These are phyloP conservation scores for Ceratocystis destructans DNA, from an alignment of 2,329 filamentous ascomycete species.

Conservation along the genomic window DNA sequence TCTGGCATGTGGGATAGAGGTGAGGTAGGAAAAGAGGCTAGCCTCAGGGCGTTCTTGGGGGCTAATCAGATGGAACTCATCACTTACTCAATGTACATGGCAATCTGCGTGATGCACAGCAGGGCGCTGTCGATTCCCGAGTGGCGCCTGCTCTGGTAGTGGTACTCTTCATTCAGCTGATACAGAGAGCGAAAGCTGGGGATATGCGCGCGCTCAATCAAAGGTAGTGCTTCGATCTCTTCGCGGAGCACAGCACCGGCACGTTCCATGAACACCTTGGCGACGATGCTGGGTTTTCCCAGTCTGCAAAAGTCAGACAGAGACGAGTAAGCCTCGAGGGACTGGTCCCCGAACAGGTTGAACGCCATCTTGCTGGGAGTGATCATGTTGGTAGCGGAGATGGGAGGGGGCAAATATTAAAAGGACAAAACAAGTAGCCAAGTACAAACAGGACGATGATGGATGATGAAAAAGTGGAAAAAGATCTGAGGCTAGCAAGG, in stretches of 20 bases:
- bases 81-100: constrained; percentile 54
- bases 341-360: constrained; percentile 60
- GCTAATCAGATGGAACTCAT: background rate
- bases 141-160: constrained; percentile 41
- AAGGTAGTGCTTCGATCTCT: constrained; percentile 45
- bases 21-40: background rate
- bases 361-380: constrained; percentile 32
- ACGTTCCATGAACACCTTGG: constrained; percentile 48
- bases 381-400: constrained; percentile 14
- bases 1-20: background rate
- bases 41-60: too few relatives aligned
- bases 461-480: background rate
- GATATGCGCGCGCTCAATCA: constrained; percentile 42
- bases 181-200: constrained; percentile 49
- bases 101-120: constrained; percentile 50
- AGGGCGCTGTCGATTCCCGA: constrained; percentile 51
- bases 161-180: constrained; percentile 52
- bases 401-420: background rate
- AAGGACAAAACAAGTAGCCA: background rate
- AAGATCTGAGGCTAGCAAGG: background rate
- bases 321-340: constrained; percentile 50
- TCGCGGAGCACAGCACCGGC: constrained; percentile 43
- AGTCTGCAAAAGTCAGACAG: constrained; percentile 41
- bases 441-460: background rate
- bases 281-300: constrained; percentile 36